A percentile compares a stretch with the other conserved stretches of the same genome.
Evolutionary conservation across 2,329 filamentous ascomycete species (phyloP).

Genomic region (Cladosporium sp.): DNA sequence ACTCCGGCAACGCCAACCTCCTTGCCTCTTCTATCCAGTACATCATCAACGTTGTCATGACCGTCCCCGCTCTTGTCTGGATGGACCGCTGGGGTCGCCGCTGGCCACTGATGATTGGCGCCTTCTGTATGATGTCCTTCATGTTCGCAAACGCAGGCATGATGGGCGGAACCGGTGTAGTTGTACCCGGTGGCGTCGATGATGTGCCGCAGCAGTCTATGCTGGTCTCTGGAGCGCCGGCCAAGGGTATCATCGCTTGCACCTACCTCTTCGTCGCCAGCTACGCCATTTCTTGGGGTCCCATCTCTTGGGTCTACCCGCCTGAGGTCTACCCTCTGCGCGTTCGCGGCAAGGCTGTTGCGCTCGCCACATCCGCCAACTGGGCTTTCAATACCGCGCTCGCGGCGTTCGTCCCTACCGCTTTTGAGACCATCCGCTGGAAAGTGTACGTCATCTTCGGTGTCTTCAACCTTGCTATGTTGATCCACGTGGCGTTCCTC

Average conservation of each 20-base stretch:
- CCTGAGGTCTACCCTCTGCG: slow-evolving; percentile 62
- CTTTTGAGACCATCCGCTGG: slow-evolving; percentile 56
- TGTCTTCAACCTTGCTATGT: slow-evolving; percentile 50
- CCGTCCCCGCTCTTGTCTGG: slow-evolving; percentile 68
- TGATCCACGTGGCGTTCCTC: slow-evolving; percentile 60
- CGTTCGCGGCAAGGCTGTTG: slow-evolving; percentile 57
- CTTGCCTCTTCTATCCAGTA: slow-evolving; percentile 68
- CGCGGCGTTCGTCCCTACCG: slow-evolving; percentile 56
- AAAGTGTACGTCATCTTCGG: slow-evolving; percentile 68
- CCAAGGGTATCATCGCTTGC: slow-evolving; percentile 53
- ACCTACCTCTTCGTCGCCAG: slow-evolving; percentile 69
- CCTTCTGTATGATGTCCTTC: slow-evolving; percentile 59
- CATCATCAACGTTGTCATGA: slow-evolving; percentile 77
- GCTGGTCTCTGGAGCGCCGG: slow-evolving; percentile 34
- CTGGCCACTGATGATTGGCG: slow-evolving; percentile 60
- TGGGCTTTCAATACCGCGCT: slow-evolving; percentile 59
- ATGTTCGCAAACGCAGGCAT: slow-evolving; percentile 60
- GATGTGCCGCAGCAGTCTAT: slow-evolving; percentile 38
- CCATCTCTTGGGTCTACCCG: slow-evolving; percentile 62
- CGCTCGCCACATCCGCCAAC: slow-evolving; percentile 53
- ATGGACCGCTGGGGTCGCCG: slow-evolving; percentile 75
- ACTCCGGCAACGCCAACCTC: slow-evolving; percentile 51
- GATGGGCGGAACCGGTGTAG: slow-evolving; percentile 56
- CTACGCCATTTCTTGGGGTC: slow-evolving; percentile 61
- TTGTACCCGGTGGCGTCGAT: slow-evolving; percentile 34